A percentile compares a stretch with the other conserved stretches of the same genome.
Evolutionary conservation across 2,329 filamentous ascomycete species (phyloP).

Genomic region (Sphaerulina populicola): DNA sequence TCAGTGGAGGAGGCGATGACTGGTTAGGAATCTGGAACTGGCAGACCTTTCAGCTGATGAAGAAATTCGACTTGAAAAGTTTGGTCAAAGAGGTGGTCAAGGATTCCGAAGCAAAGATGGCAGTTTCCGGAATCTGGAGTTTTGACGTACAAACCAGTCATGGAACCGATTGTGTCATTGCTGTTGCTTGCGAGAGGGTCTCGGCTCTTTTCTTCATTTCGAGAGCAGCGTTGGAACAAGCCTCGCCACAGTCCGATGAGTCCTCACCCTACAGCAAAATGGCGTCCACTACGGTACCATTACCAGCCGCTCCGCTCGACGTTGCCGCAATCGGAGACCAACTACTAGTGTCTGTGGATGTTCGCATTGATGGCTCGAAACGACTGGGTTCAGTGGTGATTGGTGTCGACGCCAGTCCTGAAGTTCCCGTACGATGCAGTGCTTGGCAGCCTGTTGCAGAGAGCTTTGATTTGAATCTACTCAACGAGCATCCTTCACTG

Average conservation of each 20-base stretch:
- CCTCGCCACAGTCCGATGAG: not conserved
- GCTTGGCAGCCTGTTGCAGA: constrained; percentile 2
- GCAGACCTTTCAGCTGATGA: constrained; percentile 49
- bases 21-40: constrained; percentile 78
- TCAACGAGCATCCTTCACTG: constrained; percentile 16
- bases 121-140: constrained; percentile 48
- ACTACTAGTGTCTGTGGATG: constrained; percentile 12
- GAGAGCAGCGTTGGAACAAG: not conserved
- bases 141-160: constrained; percentile 15
- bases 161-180: constrained; percentile 20
- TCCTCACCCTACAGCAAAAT: not conserved
- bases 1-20: constrained; percentile 82
- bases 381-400: constrained; percentile 1
- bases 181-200: constrained; percentile 39
- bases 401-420: constrained; percentile 1
- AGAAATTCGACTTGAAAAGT: constrained; percentile 44
- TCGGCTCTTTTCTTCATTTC: constrained; percentile 53
- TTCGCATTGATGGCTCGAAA: constrained; percentile 1
- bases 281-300: not conserved
- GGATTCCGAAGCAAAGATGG: constrained; percentile 29
- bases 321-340: constrained; percentile 5
- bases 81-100: not conserved
- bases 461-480: constrained; percentile 9
- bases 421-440: constrained; percentile 1
- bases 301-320: constrained; percentile 10